Evolutionary conservation across 768 basidiomycete genomes (phyloP), one percentile per base, ranked within the genome.

Genomic region (Favolaschia claudopus): DNA sequence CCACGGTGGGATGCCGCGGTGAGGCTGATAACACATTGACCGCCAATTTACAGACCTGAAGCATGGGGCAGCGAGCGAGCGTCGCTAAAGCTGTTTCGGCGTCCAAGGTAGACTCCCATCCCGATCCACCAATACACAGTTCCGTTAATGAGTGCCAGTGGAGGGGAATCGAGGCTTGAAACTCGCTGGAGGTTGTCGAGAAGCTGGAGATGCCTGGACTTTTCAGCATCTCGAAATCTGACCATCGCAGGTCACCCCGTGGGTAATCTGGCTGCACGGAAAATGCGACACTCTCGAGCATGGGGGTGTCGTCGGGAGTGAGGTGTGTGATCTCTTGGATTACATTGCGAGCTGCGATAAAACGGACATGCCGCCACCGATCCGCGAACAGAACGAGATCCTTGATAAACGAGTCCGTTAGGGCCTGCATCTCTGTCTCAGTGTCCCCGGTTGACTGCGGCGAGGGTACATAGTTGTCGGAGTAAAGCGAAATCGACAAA

Each of bases 351-450:
- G 14, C 22, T 19, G 27, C 4, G 45, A 32, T 13, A 19, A 51
- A 27, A 5, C 25, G 25, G 36, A 58, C 33, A 10, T 58, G 24
- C 22, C 32, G 42, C 57, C 57, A 58, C 4, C 57, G 49, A 1
- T 27, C n/a, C 7, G 49, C 42, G 6, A 58, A 51, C 7, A 43
- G 28, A 15, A n/a, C n/a, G n/a, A n/a, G n/a, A n/a, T n/a, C n/a
- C n/a, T n/a, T n/a, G n/a, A n/a, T n/a, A n/a, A n/a, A n/a, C n/a
- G n/a, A n/a, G n/a, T n/a, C n/a, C n/a, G 48, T n/a, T 1, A 58
- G 15, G 10, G 34, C 22, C 25, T 51, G n/a, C 6, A 58, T 9
- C 17, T 7, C 13, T 45, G 5, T 54, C 29, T 17, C 34, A 7
- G 27, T 55, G n/a, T 24, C 24, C 24, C 9, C 24, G 43, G 25